These are phyloP conservation scores for Plasmodium vinckei DNA, from an alignment of 169 alveolate species.

Conservation along the genomic window DNA sequence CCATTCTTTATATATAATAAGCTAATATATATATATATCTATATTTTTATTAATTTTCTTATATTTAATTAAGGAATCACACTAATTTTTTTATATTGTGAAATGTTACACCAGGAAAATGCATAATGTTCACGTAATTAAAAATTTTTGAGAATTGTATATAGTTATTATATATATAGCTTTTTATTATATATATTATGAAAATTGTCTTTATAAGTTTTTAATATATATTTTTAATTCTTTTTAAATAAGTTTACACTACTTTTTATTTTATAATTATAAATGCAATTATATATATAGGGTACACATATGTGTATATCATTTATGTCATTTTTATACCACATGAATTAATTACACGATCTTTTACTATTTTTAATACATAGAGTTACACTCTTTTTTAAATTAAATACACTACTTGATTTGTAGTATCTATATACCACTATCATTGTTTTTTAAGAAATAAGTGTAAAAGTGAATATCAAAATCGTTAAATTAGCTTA, in stretches of 20 bases:
- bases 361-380: too few relatives aligned
- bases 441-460: too few relatives aligned
- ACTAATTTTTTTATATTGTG: conserved; percentile 1
- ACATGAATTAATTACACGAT: too few relatives aligned
- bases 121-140: conserved; percentile 10
- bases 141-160: conserved; percentile 6
- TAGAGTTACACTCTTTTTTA: too few relatives aligned
- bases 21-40: too few relatives aligned
- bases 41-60: not conserved
- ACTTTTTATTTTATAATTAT: not conserved
- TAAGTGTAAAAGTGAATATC: not conserved
- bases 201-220: conserved; percentile 21
- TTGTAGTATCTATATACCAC: too few relatives aligned
- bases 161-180: not conserved
- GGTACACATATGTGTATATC: not conserved
- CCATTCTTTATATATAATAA: not conserved
- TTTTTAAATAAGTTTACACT: conserved; percentile 9
- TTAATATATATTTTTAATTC: not conserved
- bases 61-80: not conserved
- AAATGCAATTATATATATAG: not conserved
- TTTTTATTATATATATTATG: conserved; percentile 32
- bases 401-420: too few relatives aligned
- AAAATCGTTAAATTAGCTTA: too few relatives aligned
- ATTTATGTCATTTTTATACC: too few relatives aligned
- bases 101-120: conserved; percentile 9